Evolutionary conservation across 352 stramenopile species (phyloP).

Genomic region (Globisporangium nagaii): DNA sequence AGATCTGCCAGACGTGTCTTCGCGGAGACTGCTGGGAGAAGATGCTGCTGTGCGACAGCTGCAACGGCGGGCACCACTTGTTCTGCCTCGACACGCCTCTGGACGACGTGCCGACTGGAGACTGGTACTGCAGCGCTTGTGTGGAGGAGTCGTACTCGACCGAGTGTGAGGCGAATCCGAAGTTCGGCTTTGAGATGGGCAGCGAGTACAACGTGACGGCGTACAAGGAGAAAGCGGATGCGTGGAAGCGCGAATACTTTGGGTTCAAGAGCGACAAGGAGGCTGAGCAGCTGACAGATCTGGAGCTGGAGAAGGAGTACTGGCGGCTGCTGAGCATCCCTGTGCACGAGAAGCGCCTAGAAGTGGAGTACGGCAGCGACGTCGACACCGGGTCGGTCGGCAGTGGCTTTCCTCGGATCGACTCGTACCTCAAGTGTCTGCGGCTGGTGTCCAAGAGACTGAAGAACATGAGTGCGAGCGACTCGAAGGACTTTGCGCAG

Average conservation of each 20-base stretch:
- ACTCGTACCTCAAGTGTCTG: conserved; percentile 50
- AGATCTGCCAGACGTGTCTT: conserved; percentile 81
- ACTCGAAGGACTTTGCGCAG: conserved; percentile 23
- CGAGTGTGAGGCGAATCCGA: conserved; percentile 39
- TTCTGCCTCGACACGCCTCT: conserved; percentile 71
- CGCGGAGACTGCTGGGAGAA: conserved; percentile 76
- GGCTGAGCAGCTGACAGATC: conserved; percentile 38
- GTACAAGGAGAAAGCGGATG: conserved; percentile 83
- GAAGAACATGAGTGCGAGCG: conserved; percentile 35
- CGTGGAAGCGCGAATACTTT: conserved; percentile 82
- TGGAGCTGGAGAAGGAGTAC: conserved; percentile 84
- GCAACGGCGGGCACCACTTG: conserved; percentile 75
- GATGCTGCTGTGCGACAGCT: conserved; percentile 78
- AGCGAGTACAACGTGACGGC: conserved; percentile 69
- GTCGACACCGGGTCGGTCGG: conserved; percentile 83
- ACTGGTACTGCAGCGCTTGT: conserved; percentile 79
- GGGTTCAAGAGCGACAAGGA: conserved; percentile 32
- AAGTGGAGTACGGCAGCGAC: conserved; percentile 92
- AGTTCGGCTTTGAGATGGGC: conserved; percentile 83
- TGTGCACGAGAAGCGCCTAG: conserved; percentile 66
- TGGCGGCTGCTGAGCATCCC: conserved; percentile 84
- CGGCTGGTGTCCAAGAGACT: conserved; percentile 45
- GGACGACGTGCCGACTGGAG: conserved; percentile 45
- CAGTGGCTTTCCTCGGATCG: conserved; percentile 79
- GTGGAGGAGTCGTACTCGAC: conserved; percentile 47